These are phyloP conservation scores for Patellifolia procumbens DNA, from an alignment of 179 eudicot species.

Conservation along the genomic window DNA sequence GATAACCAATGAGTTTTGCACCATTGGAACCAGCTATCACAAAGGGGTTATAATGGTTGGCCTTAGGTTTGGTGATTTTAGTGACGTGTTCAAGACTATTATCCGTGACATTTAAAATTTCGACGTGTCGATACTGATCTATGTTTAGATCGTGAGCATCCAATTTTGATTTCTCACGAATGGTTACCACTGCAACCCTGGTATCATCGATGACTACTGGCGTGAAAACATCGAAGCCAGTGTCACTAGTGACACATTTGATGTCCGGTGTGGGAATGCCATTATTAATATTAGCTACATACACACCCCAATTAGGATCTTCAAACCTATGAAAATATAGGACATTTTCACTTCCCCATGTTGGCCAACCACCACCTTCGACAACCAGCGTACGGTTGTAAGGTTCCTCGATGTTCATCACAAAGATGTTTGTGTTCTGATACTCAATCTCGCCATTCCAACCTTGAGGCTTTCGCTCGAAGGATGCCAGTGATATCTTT, in stretches of 20 bases:
- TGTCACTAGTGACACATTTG: conserved; percentile 6
- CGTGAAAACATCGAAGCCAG: conserved; percentile 18
- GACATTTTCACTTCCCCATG: conserved; percentile 24
- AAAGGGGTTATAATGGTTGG: too few species aligned
- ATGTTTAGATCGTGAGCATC: background rate
- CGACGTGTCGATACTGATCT: conserved; percentile 21
- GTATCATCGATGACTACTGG: conserved; percentile 21
- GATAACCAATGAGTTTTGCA: too few species aligned
- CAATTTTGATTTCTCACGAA: background rate
- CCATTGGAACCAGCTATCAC: too few species aligned
- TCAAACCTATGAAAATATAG: conserved; percentile 20
- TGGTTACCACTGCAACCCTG: conserved; percentile 13
- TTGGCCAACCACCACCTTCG: conserved; percentile 23
- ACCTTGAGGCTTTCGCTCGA: conserved; percentile 15
- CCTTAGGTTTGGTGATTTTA: too few species aligned
- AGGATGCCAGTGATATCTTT: conserved; percentile 27
- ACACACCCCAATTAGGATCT: conserved; percentile 15
- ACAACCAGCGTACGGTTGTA: conserved; percentile 14
- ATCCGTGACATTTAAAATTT: background rate
- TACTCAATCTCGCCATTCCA: conserved; percentile 32
- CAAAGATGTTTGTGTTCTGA: conserved; percentile 19
- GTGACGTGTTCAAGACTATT: background rate
- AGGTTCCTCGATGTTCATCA: conserved; percentile 18
- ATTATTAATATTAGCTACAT: background rate
- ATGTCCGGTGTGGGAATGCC: background rate